Conservation (phyloP, 2,329 filamentous ascomycete genomes). For the Penicillium crustosum region DNA sequence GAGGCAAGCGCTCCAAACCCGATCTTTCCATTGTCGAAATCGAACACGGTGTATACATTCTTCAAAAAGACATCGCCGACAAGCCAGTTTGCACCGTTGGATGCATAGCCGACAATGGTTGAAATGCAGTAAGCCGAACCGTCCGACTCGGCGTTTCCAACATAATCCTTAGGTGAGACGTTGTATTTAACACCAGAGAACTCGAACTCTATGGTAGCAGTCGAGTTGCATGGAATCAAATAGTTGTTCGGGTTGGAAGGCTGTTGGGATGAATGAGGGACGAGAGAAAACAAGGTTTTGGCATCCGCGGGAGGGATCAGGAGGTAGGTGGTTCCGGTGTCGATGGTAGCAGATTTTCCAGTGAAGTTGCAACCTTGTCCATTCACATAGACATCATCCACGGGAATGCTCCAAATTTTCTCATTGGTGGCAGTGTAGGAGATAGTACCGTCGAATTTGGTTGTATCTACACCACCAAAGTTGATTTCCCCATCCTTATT, state of each 20-base stretch:
- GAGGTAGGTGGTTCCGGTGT: constrained; percentile 79
- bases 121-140: constrained; percentile 53
- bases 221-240: constrained; percentile 70
- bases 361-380: constrained; percentile 57
- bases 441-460: constrained; percentile 67
- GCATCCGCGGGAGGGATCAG: constrained; percentile 70
- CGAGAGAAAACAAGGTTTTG: constrained; percentile 63
- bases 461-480: constrained; percentile 68
- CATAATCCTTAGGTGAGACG: constrained; percentile 70
- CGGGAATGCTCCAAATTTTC: constrained; percentile 70
- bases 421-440: constrained; percentile 60
- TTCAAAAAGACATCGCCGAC: constrained; percentile 83
- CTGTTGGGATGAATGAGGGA: constrained; percentile 58
- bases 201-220: constrained; percentile 59
- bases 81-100: constrained; percentile 69
- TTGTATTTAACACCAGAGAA: constrained; percentile 68
- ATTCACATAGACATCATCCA: constrained; percentile 66
- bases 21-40: constrained; percentile 59
- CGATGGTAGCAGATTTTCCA: constrained; percentile 67
- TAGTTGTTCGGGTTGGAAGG: constrained; percentile 56
- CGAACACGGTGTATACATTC: constrained; percentile 85
- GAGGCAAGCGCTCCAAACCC: constrained; percentile 34
- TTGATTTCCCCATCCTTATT: constrained; percentile 72
- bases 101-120: constrained; percentile 71
- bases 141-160: constrained; percentile 43